Base-by-base conservation (phyloP, 345 rosid genomes). In the Brassica nigra region DNA sequence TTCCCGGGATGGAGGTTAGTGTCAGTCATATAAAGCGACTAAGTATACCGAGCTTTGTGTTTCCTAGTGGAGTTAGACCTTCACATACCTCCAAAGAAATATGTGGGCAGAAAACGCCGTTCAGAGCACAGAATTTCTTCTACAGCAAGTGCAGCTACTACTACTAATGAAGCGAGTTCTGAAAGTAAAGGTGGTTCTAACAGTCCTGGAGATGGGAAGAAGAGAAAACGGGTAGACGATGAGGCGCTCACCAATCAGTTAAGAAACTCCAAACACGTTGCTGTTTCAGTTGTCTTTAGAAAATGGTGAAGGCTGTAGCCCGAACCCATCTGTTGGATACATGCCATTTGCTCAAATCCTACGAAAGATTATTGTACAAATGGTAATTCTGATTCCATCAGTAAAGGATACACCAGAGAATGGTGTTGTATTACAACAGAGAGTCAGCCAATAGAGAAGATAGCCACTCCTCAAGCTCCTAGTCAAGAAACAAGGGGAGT, bases 61-160 rank as follows among this genome's bases (percentile, higher is more conserved):
- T 89, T 82, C 94, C 98, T 55, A 89, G 93, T 66, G 98, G 98
- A 49, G 67, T 83, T 74, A 93, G 90, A 63, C 92, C 97, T 74
- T 82, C 91, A 16, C 92, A 91, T 36, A 83, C 87, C 52, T 66
- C 90, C 11, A 93, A 87, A 76, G 73, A 66, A 68, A 89, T 92
- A 59, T 95, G 96, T 23, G 96, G 98, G 93, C 64, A 81, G 84
- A 62, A 87, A 78, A 77, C 86, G 87, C 33, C 83, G 83, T 52
- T 77, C 74, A 49, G 97, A 90, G 70, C 69, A 86, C 36, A 88
- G 83, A 74, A 81, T 69, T 82, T 76, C 88, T 27, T 78, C 90
- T 29, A 88, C 89, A 44, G 85, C 82, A 64, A 75, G 72, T 57
- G 70, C 74, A 78, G 84, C 62, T 11, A 30, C 54, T 49, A 73